These are phyloP conservation scores for Xylariaceae sp. DNA, from an alignment of 2,329 filamentous ascomycete genomes.

Conservation along the genomic window DNA sequence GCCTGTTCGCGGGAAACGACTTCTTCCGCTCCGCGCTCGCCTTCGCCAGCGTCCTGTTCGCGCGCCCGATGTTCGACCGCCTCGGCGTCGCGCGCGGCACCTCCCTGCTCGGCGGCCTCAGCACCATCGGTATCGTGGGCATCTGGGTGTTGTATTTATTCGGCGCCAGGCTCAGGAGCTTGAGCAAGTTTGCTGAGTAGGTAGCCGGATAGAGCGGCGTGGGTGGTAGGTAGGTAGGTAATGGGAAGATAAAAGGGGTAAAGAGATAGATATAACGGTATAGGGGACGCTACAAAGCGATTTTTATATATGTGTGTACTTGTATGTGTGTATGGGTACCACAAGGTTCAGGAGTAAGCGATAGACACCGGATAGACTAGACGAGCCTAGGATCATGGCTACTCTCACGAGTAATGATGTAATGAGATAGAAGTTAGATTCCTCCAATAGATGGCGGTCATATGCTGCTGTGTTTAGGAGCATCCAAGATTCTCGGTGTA, in stretches of 20 bases:
- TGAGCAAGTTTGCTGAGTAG: slow-evolving; percentile 55
- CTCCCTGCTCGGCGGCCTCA: slow-evolving; percentile 59
- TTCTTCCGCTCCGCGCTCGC: slow-evolving; percentile 61
- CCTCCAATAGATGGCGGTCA: too few relatives aligned
- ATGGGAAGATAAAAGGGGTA: background rate
- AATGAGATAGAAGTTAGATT: too few relatives aligned
- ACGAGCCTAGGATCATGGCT: too few relatives aligned
- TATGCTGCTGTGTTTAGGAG: too few relatives aligned
- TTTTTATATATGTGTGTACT: too few relatives aligned
- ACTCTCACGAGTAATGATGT: too few relatives aligned
- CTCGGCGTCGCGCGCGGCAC: slow-evolving; percentile 61
- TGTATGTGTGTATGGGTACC: too few relatives aligned
- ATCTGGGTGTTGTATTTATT: slow-evolving; percentile 63
- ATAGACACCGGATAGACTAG: too few relatives aligned
- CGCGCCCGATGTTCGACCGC: slow-evolving; percentile 60
- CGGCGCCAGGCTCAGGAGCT: slow-evolving; percentile 55
- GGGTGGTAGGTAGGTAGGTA: background rate
- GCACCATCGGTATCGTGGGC: slow-evolving; percentile 57
- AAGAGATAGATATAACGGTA: too few relatives aligned
- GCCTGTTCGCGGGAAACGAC: slow-evolving; percentile 63
- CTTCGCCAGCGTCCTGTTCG: slow-evolving; percentile 62
- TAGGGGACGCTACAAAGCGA: too few relatives aligned
- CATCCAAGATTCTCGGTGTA: too few relatives aligned
- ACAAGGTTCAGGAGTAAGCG: too few relatives aligned
- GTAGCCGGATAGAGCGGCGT: background rate